These are phyloP conservation scores for Daldinia sp. DNA, from an alignment of 2,329 filamentous ascomycete genomes.

Conservation along the genomic window DNA sequence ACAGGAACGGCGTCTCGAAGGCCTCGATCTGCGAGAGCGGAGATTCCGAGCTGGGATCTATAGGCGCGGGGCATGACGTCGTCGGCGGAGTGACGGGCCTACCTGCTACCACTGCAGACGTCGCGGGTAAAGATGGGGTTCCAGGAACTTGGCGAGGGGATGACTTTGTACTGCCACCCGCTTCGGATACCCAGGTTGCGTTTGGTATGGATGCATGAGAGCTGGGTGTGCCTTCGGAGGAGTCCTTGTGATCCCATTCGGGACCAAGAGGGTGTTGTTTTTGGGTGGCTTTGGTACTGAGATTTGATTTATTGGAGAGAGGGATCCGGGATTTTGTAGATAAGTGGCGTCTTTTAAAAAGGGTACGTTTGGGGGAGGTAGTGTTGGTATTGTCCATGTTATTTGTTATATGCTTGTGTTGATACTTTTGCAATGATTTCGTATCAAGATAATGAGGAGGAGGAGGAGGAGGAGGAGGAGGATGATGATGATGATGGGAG, in stretches of 20 bases:
- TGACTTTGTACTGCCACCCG: constrained; percentile 46
- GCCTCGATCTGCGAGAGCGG: constrained; percentile 49
- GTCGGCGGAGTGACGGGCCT: constrained; percentile 38
- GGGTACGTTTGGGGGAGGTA: neutral
- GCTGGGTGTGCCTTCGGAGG: constrained; percentile 54
- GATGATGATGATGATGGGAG: neutral
- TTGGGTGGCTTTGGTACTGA: constrained; percentile 27
- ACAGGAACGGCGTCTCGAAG: constrained; percentile 53
- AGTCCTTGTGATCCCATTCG: constrained; percentile 53
- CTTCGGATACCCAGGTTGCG: constrained; percentile 53
- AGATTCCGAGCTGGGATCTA: constrained; percentile 48
- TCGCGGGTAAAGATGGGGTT: neutral
- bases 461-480: no score
- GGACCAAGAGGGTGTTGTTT: constrained; percentile 13
- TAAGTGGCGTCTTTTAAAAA: constrained; percentile 9
- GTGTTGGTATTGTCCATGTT: constrained; percentile 32
- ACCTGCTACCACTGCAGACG: neutral
- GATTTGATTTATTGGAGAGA: constrained; percentile 47
- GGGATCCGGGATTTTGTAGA: constrained; percentile 38
- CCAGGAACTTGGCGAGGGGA: constrained; percentile 43
- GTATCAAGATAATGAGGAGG: constrained; percentile 27
- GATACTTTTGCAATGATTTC: constrained; percentile 29
- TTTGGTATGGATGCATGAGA: constrained; percentile 55
- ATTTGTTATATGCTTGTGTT: constrained; percentile 32
- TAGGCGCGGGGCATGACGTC: constrained; percentile 15